Base-by-base conservation (phyloP, 2,329 filamentous ascomycete genomes). In the Colletotrichum sp. region DNA sequence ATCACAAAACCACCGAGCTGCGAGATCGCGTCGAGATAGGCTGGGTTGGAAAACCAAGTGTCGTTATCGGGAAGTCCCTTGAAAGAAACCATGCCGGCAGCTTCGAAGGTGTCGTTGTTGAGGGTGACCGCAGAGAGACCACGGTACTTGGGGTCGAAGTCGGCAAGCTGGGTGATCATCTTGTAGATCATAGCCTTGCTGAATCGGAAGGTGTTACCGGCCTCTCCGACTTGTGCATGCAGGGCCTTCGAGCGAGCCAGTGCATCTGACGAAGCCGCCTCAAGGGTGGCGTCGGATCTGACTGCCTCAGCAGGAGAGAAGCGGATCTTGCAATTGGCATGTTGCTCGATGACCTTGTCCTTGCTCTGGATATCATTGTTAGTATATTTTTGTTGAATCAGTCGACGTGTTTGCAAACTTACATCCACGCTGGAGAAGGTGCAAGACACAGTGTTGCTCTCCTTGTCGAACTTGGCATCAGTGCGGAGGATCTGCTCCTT, bases 141-240 rank as follows among this genome's bases (percentile, higher is more conserved):
- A 68, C 85, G 86, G 80, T 90, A 93, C 49, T 85, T 85, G 9
- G 81, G 82, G 8, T 87, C 57, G 78, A 92, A 93, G 79, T 92
- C 89, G 9, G 92, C 91, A 1, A 92, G 83, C 57, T 89, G 88
- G 10, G 83, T 79, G 78, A 92, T 90, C 2, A 91, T 89, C 85
- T 96, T 96, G 89, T 97, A 97, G 16, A 93, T 93, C 86, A 95
- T 92, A 32, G 93, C 93, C 32, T 93, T 92, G 70, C 93, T 91
- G 77, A 96, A 90, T 83, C 94, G 93, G 83, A 94, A 93, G 26
- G 93, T 93, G 71, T 90, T 89, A 24, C 93, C 93, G 28, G 26
- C 16, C 8, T 60, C 57, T 1, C 57, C 57, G 12, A 30, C 26
- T 9, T 60, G 57, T 30, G 57, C 15, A n/a, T 60, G 57, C 16